Evolutionary conservation across 805 yeast genomes (phyloP), one percentile per base, ranked within the genome.

Genomic region (Ogataea ganodermae): DNA sequence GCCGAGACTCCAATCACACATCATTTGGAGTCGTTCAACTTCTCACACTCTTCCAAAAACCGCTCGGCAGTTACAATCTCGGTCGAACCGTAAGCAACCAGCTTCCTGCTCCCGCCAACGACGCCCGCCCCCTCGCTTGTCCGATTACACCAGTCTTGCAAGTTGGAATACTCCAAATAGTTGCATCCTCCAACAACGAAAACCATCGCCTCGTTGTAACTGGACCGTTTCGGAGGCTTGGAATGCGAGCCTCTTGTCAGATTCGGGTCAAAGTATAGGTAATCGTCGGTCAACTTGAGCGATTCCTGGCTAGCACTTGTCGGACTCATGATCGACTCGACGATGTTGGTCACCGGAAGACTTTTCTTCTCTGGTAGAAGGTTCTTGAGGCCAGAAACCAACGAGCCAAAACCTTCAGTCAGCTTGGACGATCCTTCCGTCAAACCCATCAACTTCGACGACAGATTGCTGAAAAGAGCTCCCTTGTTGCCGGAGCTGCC

Each of bases 131-230:
- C 47, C 60, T 65, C 55, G 35, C 58, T 62, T 32, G 52, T 41
- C 7, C 56, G 51, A 43, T 61, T 67, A 33, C 74, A 71, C 95
- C 96, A 91, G 66, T 91, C 96, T 66, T 89, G 96, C 61, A 94
- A 76, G 61, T 92, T 92, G 50, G 91, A 95, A 64, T 92, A 94
- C 70, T 94, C 99, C 52, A 88, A 71, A 64, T 90, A 94, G 67
- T 89, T 91, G 40, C 98, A 98, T 28, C 99, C 99, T 21, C 99
- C 99, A 46, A 94, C 91, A 44, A 91, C 89, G 66, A 94, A 94
- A 17, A 94, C 96, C 42, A 89, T 71, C 1, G 95, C 81, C 56
- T 89, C 94, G 49, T 81, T 82, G 65, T 88, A 89, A 9, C 84
- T 72, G 56, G 84, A 87, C 61, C 96, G 81, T 65, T 82, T 86